phyloP scores from a whole-genome alignment of 2,329 filamentous ascomycete species.

The Pseudocercospora macadamiae region DNA sequence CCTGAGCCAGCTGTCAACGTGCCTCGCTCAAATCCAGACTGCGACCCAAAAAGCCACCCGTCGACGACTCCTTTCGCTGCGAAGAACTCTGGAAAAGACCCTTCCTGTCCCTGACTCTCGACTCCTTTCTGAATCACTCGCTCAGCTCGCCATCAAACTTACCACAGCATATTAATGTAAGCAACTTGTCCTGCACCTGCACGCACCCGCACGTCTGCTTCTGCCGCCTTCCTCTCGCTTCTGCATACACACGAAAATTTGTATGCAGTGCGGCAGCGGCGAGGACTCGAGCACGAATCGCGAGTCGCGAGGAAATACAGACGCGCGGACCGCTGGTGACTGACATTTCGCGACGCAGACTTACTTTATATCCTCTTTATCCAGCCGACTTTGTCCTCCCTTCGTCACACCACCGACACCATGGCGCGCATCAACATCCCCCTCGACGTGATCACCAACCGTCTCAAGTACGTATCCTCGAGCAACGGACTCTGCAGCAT shows the following conservation, averaged over 20 bases:
- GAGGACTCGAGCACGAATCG: slow-evolving; percentile 5
- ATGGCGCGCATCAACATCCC: slow-evolving; percentile 80
- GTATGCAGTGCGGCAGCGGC: neutral
- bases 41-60: neutral
- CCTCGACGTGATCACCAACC: slow-evolving; percentile 85
- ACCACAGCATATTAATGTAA: slow-evolving; percentile 4
- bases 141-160: neutral
- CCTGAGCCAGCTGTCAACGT: neutral
- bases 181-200: too few relatives aligned
- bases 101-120: neutral
- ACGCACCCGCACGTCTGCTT: slow-evolving; percentile 6
- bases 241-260: too few relatives aligned
- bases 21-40: neutral
- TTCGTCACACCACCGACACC: slow-evolving; percentile 17
- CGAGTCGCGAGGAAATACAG: neutral
- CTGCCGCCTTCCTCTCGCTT: neutral
- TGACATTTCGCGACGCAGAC: slow-evolving; percentile 10
- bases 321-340: neutral
- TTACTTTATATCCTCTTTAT: neutral
- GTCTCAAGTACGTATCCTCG: slow-evolving; percentile 63
- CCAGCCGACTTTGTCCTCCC: neutral
- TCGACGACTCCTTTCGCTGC: neutral
- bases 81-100: neutral
- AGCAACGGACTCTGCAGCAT: neutral
- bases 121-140: slow-evolving; percentile 8